Evolutionary conservation across 352 stramenopile species (phyloP).

Genomic region (Nothophytophthora sp.): DNA sequence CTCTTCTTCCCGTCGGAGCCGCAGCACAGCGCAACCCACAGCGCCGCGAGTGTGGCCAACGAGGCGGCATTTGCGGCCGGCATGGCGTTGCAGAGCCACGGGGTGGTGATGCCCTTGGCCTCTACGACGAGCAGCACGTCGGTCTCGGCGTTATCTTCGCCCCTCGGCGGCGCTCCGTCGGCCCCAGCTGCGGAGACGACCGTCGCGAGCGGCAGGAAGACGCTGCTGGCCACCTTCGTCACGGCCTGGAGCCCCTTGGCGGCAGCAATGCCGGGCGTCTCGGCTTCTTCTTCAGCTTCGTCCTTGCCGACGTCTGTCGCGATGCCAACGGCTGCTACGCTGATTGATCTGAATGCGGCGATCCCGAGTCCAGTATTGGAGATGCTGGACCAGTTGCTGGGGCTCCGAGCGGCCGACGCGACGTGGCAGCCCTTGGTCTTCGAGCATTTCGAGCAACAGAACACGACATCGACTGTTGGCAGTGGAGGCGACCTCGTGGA

Average conservation of each 20-base stretch:
- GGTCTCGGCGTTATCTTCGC: neutral
- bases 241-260: neutral
- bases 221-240: neutral
- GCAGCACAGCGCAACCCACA: constrained; percentile 22
- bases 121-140: neutral
- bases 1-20: constrained; percentile 41
- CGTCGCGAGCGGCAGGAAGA: constrained; percentile 10
- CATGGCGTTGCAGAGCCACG: constrained; percentile 8
- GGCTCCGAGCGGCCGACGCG: constrained; percentile 6
- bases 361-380: constrained; percentile 20
- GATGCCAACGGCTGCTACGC: neutral
- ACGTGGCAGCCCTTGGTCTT: neutral
- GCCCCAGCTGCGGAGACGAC: neutral
- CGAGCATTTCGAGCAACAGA: no score
- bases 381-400: constrained; percentile 44
- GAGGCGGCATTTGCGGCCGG: neutral
- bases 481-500: no score
- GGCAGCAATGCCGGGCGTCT: no score
- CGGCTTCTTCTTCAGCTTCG: no score
- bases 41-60: constrained; percentile 3
- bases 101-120: neutral
- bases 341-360: neutral
- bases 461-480: no score
- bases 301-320: neutral
- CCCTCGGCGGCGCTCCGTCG: neutral